These are phyloP conservation scores for Solanum neorickii DNA, from an alignment of 257 asterid genomes.

Conservation along the genomic window DNA sequence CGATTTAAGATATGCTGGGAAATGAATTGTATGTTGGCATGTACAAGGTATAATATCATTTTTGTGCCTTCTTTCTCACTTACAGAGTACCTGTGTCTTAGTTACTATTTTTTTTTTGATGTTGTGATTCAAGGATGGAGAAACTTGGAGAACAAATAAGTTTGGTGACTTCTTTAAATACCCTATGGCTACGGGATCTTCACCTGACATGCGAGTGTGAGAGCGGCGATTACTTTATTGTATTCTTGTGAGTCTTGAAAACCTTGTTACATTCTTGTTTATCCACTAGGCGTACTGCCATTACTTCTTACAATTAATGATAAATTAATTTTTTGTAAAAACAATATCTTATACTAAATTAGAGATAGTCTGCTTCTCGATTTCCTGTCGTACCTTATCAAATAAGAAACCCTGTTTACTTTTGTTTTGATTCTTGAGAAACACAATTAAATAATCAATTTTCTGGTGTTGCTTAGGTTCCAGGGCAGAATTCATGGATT, in stretches of 20 bases:
- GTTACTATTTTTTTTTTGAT: background rate
- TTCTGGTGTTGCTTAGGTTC: conserved; percentile 37
- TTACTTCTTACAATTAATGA: background rate
- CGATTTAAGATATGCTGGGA: conserved; percentile 91
- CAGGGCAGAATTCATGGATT: conserved; percentile 77
- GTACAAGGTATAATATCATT: conserved; percentile 45
- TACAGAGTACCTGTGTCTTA: background rate
- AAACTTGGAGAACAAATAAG: conserved; percentile 76
- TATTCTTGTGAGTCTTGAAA: conserved; percentile 47
- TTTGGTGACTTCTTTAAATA: conserved; percentile 52
- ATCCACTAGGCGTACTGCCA: background rate
- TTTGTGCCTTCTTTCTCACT: background rate
- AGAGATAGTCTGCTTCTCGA: background rate
- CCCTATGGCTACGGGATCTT: conserved; percentile 39
- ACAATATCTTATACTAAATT: background rate
- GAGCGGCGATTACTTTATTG: conserved; percentile 82
- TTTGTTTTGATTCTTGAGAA: background rate
- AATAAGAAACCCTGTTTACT: background rate
- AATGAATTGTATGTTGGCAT: conserved; percentile 81
- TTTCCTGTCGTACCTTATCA: background rate
- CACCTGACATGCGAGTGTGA: conserved; percentile 61
- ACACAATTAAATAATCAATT: background rate
- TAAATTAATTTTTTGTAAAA: background rate
- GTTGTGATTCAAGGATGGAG: conserved; percentile 44
- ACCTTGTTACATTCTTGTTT: background rate